These are phyloP conservation scores for Podospora didyma DNA, from an alignment of 495 filamentous ascomycete genomes.

Conservation along the genomic window DNA sequence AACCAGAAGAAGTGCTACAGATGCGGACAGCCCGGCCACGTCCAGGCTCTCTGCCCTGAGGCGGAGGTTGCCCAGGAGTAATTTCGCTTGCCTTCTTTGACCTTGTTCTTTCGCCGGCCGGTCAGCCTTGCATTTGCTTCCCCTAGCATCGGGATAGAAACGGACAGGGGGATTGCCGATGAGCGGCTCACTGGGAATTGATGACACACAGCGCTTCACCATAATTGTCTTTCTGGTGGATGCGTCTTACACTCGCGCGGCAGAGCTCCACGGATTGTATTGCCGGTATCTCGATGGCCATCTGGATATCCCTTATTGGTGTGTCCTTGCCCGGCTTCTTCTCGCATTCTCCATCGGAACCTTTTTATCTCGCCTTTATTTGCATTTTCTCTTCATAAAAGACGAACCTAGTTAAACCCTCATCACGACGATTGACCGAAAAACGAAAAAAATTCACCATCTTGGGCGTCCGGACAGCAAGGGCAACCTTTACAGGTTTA, in stretches of 20 bases:
- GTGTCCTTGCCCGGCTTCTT: slow-evolving; percentile 17
- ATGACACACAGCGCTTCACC: slow-evolving; percentile 15
- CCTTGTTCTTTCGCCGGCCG: slow-evolving; percentile 19
- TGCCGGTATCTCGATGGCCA: slow-evolving; percentile 28
- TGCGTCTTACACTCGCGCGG: slow-evolving; percentile 21
- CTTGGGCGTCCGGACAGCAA: slow-evolving; percentile 28
- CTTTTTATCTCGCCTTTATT: slow-evolving; percentile 12
- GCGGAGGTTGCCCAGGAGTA: slow-evolving; percentile 9
- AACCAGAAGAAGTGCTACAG: slow-evolving; percentile 97
- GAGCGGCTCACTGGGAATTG: slow-evolving; percentile 20
- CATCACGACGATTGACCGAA: slow-evolving; percentile 21
- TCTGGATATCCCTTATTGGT: slow-evolving; percentile 33
- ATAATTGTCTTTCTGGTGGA: slow-evolving; percentile 28
- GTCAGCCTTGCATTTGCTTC: slow-evolving; percentile 20
- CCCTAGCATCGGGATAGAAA: slow-evolving; percentile 18
- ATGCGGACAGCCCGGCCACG: slow-evolving; percentile 97
- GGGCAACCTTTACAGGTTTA: slow-evolving; percentile 13
- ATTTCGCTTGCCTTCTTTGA: slow-evolving; percentile 9
- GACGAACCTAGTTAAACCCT: slow-evolving; percentile 12
- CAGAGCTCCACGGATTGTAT: slow-evolving; percentile 22
- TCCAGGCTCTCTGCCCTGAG: slow-evolving; percentile 82
- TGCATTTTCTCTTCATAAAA: slow-evolving; percentile 7
- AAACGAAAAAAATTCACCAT: slow-evolving; percentile 26
- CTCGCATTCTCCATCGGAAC: slow-evolving; percentile 6
- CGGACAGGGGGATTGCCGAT: slow-evolving; percentile 16